A percentile compares a stretch with the other conserved stretches of the same genome.
Conservation (phyloP, 1,284 basidiomycete genomes). For the Apiotrichum sp. region DNA sequence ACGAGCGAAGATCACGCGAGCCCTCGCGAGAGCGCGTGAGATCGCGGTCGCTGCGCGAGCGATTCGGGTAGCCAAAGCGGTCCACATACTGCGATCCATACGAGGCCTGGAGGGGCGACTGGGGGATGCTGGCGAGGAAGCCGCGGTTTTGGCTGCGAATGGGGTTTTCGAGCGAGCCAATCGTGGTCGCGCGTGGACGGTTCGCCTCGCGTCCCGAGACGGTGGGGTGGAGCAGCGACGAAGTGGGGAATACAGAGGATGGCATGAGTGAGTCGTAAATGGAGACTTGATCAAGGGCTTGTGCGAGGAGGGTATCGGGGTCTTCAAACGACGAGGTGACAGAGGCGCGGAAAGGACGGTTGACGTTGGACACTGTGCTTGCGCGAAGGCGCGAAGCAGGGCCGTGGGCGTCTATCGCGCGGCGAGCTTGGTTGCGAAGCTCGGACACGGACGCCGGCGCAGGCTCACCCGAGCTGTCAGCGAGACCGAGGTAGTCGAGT, state of each 20-base stretch:
- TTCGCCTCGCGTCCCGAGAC: slow-evolving; percentile 37
- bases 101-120: slow-evolving; percentile 32
- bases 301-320: slow-evolving; percentile 48
- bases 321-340: slow-evolving; percentile 59
- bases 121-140: slow-evolving; percentile 51
- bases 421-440: slow-evolving; percentile 75
- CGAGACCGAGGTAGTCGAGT: slow-evolving; percentile 88
- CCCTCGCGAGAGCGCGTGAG: slow-evolving; percentile 30
- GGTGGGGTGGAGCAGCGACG: slow-evolving; percentile 16
- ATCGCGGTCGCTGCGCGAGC: slow-evolving; percentile 31
- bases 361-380: slow-evolving; percentile 75
- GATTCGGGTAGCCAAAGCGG: slow-evolving; percentile 29
- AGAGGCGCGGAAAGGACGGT: slow-evolving; percentile 58
- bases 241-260: slow-evolving; percentile 8
- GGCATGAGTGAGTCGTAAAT: slow-evolving; percentile 33
- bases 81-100: slow-evolving; percentile 5
- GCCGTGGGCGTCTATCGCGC: slow-evolving; percentile 65
- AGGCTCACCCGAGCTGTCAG: slow-evolving; percentile 44
- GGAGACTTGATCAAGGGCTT: slow-evolving; percentile 33
- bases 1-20: slow-evolving; percentile 23
- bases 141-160: slow-evolving; percentile 39
- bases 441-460: slow-evolving; percentile 77
- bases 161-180: slow-evolving; percentile 76
- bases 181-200: slow-evolving; percentile 82
- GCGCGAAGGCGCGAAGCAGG: slow-evolving; percentile 69